Base-by-base conservation (phyloP, 495 filamentous ascomycete genomes). In the Ramalina peruviana region DNA sequence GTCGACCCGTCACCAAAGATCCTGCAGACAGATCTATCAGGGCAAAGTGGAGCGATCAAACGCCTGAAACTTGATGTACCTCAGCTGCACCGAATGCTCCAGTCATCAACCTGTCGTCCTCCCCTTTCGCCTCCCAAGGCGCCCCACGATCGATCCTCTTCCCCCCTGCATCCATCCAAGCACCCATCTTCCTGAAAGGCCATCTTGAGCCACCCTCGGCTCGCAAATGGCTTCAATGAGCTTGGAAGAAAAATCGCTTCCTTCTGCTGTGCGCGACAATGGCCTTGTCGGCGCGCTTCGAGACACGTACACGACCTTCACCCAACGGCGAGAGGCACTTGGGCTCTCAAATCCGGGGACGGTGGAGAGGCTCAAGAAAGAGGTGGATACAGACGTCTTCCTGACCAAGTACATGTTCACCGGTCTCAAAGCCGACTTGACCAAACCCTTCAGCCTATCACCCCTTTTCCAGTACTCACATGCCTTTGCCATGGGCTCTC, bases 401-500 rank as follows among this genome's bases (percentile, higher is more conserved):
- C 78, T 94, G 56, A 88, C 80, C 65, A 94, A 95, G 70, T 84
- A 86, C 62, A 92, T 89, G 78, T 97, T 97, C 74, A 76, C 85
- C 17, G 93, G 93, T 50, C 75, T 99, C 62, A 83, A 88, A 55
- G 93, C 92, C 60, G 93, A 99, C 66, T 68, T 97, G 60, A 94
- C 84, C 54, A 99, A 96, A 75, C 82, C 85, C 57, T 89, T 96
- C 70, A 86, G 86, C 72, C 75, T 94, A 61, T 76, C 80, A 54
- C 93, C 92, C 42, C 71, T 97, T 59, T 99, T 99, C 76, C 90
- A 96, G 66, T 83, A 95, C 52, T 94, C 89, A 45, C 93, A 99
- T 74, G 83, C 89, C 46, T 92, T 99, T 64, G 78, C 89, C 27
- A 86, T 95, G 80, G 90, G 93, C 50, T 76, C 76, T 15, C 84